phyloP scores from a whole-genome alignment of 78 protist genomes.

The Neovahlkampfia damariscottae region DNA sequence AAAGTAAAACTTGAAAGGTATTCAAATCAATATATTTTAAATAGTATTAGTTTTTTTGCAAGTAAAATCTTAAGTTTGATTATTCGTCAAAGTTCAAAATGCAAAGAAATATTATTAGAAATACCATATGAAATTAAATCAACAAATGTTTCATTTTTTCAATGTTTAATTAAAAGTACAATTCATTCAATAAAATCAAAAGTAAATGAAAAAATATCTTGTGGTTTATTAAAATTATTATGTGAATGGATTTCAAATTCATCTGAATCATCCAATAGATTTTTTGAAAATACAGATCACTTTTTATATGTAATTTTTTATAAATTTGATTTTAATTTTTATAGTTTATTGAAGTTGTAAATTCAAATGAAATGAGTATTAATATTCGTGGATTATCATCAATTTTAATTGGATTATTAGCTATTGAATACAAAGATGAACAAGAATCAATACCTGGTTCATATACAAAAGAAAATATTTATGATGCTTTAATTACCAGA shows the following conservation, averaged over 20 bases:
- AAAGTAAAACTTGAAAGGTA: background rate
- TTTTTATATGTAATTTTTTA: too few species aligned
- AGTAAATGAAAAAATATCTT: background rate
- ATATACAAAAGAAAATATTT: background rate
- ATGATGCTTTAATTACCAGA: background rate
- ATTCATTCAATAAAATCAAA: background rate
- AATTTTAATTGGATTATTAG: background rate
- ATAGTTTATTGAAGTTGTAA: too few species aligned
- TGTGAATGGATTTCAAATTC: background rate
- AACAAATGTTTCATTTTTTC: background rate
- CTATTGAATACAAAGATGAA: background rate
- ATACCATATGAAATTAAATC: background rate
- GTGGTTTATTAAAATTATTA: background rate
- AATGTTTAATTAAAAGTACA: background rate
- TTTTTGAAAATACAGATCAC: too few species aligned
- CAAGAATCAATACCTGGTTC: background rate
- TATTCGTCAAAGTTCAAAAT: background rate
- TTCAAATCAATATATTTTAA: too few species aligned
- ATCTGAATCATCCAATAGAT: background rate
- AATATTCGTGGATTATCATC: background rate
- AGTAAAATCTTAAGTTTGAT: background rate
- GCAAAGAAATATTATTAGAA: background rate
- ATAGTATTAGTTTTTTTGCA: background rate
- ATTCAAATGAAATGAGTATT: too few species aligned
- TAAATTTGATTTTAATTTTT: too few species aligned